Base-by-base conservation (phyloP, 2,329 filamentous ascomycete species). In the Metarhizium rileyi region DNA sequence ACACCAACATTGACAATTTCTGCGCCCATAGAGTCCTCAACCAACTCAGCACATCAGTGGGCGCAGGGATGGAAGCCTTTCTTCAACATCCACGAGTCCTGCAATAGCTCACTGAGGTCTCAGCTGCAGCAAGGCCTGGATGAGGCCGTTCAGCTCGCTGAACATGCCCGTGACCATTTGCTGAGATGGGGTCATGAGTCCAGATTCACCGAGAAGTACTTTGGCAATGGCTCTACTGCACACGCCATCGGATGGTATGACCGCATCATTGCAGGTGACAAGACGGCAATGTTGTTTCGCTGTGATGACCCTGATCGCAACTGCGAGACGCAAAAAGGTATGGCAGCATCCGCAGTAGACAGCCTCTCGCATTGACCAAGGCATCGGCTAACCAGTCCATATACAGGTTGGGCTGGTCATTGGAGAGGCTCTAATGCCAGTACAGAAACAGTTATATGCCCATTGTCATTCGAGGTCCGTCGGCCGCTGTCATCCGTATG, bases 301-400 rank as follows among this genome's bases (percentile, higher is more conserved):
- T 86, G 84, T 56, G 84, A 87, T 52, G 78, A 87, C 55, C 74
- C 78, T 0, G 84, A 87, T 56, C 67, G 72, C 20, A 86, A 86
- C 66, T 87, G 83, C 57, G 66, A 55, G 5, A 73, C 61, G 10
- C 74, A 71, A 58, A 69, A 74, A 25, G 60, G 69, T 70, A 57
- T 48, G 66, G 60, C n/a, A 3, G 18, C n/a, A 36, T 8, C n/a
- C 27, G 8, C 6, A 30, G 28, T n/a, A n/a, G n/a, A 12, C 27
- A 28, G 12, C 8, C 27, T 28, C 10, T 14, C 22, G 18, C 18
- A 35, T 27, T 16, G n/a, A 12, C 3, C 7, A 14, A 6, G 20
- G n/a, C 30, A 43, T 16, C n/a, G 22, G 5, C n/a, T 35, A 26
- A 23, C 26, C 49, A n/a, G 12, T 47, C 7, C 30, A 38, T 22